Percentiles rank a stretch among this genome's conserved stretches.
Conservation (phyloP, 2,329 filamentous ascomycete species). For the Thermochaetoides dissita region DNA sequence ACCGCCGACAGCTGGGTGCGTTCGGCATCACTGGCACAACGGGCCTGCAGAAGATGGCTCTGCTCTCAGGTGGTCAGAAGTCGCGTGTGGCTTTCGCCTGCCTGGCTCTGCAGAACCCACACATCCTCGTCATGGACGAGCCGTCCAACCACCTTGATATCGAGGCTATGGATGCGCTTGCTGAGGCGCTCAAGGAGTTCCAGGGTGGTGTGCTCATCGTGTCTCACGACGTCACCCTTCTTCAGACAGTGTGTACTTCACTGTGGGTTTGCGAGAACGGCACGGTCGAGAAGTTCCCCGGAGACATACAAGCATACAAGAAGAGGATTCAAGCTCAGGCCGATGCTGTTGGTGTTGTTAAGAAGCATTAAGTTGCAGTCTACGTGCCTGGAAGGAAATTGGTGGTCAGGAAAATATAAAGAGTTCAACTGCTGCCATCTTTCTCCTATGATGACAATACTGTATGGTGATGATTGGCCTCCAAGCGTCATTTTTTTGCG, state of each 20-base stretch:
- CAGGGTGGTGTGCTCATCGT: constrained; percentile 96
- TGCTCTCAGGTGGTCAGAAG: constrained; percentile 94
- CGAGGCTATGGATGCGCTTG: constrained; percentile 93
- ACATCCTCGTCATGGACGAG: constrained; percentile 95
- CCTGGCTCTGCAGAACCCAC: constrained; percentile 79
- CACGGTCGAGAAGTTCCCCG: constrained; percentile 88
- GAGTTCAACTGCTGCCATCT: too few species aligned
- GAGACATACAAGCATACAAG: constrained; percentile 94
- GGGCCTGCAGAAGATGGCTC: constrained; percentile 85
- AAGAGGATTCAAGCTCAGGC: constrained; percentile 86
- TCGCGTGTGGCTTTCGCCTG: constrained; percentile 98
- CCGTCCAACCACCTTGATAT: constrained; percentile 98
- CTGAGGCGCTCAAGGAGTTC: constrained; percentile 70
- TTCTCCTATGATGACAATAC: too few species aligned
- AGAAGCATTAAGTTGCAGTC: constrained; percentile 33
- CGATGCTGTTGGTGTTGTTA: constrained; percentile 73
- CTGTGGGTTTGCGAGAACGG: constrained; percentile 95
- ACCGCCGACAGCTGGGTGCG: constrained; percentile 84
- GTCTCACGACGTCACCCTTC: constrained; percentile 96
- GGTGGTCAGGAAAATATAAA: background rate
- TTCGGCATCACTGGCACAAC: constrained; percentile 87
- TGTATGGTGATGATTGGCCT: too few species aligned
- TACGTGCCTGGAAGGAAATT: too few species aligned
- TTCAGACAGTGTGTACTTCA: constrained; percentile 88
- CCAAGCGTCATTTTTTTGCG: too few species aligned